phyloP scores from a whole-genome alignment of 208 protist genomes.

The Herpetomonas tarakana region DNA sequence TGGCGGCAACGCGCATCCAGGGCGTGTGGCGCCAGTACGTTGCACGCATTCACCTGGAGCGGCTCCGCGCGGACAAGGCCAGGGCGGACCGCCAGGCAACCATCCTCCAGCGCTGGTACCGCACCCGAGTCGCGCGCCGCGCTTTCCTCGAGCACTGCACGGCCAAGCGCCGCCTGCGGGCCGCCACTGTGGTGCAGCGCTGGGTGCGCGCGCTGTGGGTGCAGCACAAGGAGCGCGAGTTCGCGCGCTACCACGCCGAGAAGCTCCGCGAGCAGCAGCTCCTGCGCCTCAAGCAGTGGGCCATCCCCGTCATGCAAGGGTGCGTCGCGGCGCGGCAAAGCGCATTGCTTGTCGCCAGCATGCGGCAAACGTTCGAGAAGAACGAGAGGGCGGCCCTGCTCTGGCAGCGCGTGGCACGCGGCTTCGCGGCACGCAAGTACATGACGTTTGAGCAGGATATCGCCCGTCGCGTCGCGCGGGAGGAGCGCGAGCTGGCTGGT shows the following conservation, averaged over 20 bases:
- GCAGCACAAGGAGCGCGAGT: slow-evolving; percentile 50
- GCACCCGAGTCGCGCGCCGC: slow-evolving; percentile 41
- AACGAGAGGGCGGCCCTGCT: slow-evolving; percentile 31
- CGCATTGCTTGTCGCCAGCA: slow-evolving; percentile 38
- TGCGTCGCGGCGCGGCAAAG: slow-evolving; percentile 38
- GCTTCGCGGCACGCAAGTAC: slow-evolving; percentile 35
- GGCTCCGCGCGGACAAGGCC: slow-evolving; percentile 58
- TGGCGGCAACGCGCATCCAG: slow-evolving; percentile 61
- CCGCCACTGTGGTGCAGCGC: slow-evolving; percentile 49
- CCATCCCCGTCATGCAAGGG: slow-evolving; percentile 47
- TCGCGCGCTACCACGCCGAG: slow-evolving; percentile 62
- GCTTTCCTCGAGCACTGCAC: slow-evolving; percentile 46
- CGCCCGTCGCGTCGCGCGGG: slow-evolving; percentile 15
- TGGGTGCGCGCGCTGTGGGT: slow-evolving; percentile 50
- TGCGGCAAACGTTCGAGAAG: slow-evolving; percentile 39
- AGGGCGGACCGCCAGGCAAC: slow-evolving; percentile 36
- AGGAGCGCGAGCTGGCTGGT: slow-evolving; percentile 25
- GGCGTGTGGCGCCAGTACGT: slow-evolving; percentile 71
- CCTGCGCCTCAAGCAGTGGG: slow-evolving; percentile 33
- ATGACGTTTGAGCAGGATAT: slow-evolving; percentile 33
- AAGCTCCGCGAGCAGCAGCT: slow-evolving; percentile 44
- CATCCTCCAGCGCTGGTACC: slow-evolving; percentile 67
- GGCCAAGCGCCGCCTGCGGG: slow-evolving; percentile 33
- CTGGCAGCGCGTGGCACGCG: slow-evolving; percentile 63
- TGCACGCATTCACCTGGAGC: slow-evolving; percentile 47